phyloP scores from a whole-genome alignment of 148 eudicot species.

The Gaultheria prostrata region DNA sequence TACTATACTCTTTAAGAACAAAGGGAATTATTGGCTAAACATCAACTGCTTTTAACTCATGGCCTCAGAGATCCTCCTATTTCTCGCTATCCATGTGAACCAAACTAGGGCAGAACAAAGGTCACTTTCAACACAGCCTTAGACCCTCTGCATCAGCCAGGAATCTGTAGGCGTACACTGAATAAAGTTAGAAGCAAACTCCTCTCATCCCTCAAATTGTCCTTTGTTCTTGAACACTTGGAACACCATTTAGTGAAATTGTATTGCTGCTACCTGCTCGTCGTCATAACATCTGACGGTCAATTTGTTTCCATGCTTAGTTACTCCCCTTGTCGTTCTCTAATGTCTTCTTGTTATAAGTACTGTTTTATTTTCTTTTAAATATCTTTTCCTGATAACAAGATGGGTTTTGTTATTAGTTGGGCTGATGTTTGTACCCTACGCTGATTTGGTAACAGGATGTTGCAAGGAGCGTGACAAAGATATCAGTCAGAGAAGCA shows the following conservation, averaged over 20 bases:
- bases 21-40: neutral
- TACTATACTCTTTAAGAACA: no score
- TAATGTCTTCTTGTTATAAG: neutral
- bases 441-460: conserved; percentile 48
- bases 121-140: neutral
- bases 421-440: neutral
- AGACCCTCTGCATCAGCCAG: neutral
- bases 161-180: neutral
- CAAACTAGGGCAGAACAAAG: neutral
- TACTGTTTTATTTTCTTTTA: neutral
- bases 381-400: neutral
- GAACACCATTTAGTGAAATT: neutral
- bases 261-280: neutral
- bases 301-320: neutral
- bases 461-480: conserved; percentile 86
- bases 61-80: neutral
- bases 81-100: neutral
- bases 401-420: neutral
- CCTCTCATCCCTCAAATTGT: neutral
- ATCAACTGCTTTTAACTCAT: neutral
- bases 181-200: neutral
- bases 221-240: neutral
- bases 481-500: conserved; percentile 78
- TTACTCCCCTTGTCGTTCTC: neutral
- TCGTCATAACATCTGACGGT: neutral